Conservation (phyloP, 75 land plant species). For the Gnetum montanum region DNA sequence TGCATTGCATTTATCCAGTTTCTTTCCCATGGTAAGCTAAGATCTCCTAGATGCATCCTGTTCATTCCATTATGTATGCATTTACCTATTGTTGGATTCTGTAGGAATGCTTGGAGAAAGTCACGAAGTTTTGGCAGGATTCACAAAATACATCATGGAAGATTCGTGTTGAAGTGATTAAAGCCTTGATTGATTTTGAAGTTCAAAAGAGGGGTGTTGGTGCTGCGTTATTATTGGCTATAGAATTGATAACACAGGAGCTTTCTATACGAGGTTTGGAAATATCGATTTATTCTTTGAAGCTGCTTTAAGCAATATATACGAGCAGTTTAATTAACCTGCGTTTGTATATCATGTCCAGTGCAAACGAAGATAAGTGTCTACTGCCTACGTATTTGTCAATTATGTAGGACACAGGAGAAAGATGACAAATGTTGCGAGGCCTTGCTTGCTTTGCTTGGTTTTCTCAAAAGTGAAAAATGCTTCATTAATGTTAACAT, state of each 20-base stretch:
- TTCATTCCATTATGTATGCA: background rate
- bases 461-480: slow-evolving; percentile 42
- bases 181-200: slow-evolving; percentile 60
- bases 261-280: slow-evolving; percentile 59
- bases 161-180: slow-evolving; percentile 72
- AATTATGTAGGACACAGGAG: slow-evolving; percentile 12
- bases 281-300: too few species aligned
- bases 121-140: slow-evolving; percentile 50
- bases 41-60: too few species aligned
- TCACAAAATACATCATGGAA: slow-evolving; percentile 35
- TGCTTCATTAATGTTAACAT: slow-evolving; percentile 63
- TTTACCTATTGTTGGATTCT: too few species aligned
- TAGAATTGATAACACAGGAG: slow-evolving; percentile 51
- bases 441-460: slow-evolving; percentile 45
- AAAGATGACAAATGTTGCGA: slow-evolving; percentile 12
- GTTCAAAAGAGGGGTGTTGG: slow-evolving; percentile 54
- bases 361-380: slow-evolving; percentile 64
- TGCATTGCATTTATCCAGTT: slow-evolving; percentile 57
- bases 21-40: slow-evolving; percentile 47
- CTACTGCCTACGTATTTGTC: slow-evolving; percentile 46
- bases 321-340: too few species aligned
- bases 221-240: slow-evolving; percentile 48
- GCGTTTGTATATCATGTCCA: slow-evolving; percentile 26
- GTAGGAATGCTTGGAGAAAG: slow-evolving; percentile 51
- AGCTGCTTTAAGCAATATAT: too few species aligned